Base-by-base conservation (phyloP, 306 rosid genomes). In the Cicer arietinum region DNA sequence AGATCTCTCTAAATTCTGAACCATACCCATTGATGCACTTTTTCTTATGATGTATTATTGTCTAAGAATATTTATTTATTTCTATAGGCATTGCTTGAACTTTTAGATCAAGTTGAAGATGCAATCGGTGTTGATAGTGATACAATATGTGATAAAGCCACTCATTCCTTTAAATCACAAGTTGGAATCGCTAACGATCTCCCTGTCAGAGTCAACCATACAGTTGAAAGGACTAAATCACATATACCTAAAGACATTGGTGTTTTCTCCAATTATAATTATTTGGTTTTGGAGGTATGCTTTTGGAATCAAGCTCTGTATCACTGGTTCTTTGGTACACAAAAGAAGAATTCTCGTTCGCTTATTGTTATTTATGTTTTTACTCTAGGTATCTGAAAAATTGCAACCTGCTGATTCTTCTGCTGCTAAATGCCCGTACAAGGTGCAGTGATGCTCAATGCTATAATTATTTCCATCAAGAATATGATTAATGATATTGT, bases 61-160 rank as follows among this genome's bases (percentile, higher is more conserved):
- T 77, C 67, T 78, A 44, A 30, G 20, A 73, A 63, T 30, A 76
- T 57, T 76, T 75, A 71, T 45, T 67, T 75, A 74, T 45, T 67
- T 77, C 35, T 63, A 10, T 71, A 91, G 97, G 93, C 94, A 76
- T 83, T 94, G 88, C 96, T 94, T 86, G 98, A 94, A 80, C 90
- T 94, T 71, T 83, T 94, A 79, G 98, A 91, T 87, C 96, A 94
- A 81, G 97, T 94, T 30, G 91, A 94, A 84, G 97, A 94, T 84
- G 96, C 81, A 84, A 91, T 91, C 69, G 73, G 86, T 75, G 89
- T 85, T 86, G 97, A 91, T 47, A 83, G 83, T 69, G 75, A 81
- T 41, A 20, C 69, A 40, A 69, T 85, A 57, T 65, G 73, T 60
- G 81, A 78, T 60, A 71, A 54, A 70, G 83, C 67, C 56, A 78